Percentiles rank a stretch among this genome's conserved stretches.
phyloP scores from a whole-genome alignment of 345 rosid genomes.

The Firmiana major region DNA sequence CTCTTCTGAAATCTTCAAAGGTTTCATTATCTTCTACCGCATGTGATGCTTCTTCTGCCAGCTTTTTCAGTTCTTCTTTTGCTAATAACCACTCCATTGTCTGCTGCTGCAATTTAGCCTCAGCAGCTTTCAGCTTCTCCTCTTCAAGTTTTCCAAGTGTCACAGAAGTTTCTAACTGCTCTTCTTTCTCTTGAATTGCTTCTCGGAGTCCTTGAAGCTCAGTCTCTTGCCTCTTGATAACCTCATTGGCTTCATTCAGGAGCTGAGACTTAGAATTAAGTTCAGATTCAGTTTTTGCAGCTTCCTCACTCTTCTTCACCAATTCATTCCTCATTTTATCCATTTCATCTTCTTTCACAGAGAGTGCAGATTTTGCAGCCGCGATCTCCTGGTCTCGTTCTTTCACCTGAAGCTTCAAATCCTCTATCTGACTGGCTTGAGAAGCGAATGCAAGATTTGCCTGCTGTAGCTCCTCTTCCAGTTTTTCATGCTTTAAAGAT shows the following conservation, averaged over 20 bases:
- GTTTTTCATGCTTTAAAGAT: conserved; percentile 46
- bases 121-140: conserved; percentile 58
- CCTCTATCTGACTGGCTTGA: conserved; percentile 67
- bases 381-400: conserved; percentile 51
- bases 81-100: conserved; percentile 68
- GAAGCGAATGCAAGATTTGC: conserved; percentile 54
- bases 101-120: conserved; percentile 59
- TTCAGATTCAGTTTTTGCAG: conserved; percentile 36
- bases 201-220: conserved; percentile 56
- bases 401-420: conserved; percentile 47
- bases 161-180: conserved; percentile 51
- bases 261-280: conserved; percentile 49
- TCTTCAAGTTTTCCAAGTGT: conserved; percentile 45
- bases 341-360: conserved; percentile 54
- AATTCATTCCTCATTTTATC: conserved; percentile 47
- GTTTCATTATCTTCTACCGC: conserved; percentile 49
- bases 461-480: conserved; percentile 54
- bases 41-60: conserved; percentile 41
- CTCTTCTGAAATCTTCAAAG: conserved; percentile 56
- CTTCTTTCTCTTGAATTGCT: conserved; percentile 52
- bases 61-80: conserved; percentile 54
- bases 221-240: conserved; percentile 54
- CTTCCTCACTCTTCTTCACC: conserved; percentile 45
- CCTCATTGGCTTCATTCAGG: conserved; percentile 56
- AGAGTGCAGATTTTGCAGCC: conserved; percentile 39